A percentile compares a stretch with the other conserved stretches of the same genome.
Conservation (phyloP, 1,284 basidiomycete species). For the Puccinia horiana region DNA sequence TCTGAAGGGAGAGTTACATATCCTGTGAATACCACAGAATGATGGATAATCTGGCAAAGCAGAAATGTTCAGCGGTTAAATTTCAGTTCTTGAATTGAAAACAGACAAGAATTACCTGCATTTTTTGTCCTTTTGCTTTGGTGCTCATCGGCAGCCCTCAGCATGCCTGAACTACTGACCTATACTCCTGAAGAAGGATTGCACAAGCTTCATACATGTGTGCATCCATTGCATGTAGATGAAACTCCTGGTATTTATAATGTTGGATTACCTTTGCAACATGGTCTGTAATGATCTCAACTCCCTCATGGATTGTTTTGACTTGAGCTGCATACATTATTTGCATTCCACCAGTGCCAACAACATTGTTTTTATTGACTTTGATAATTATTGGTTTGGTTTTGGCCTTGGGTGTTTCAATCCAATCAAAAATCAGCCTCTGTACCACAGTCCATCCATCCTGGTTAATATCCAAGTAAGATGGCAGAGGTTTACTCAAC, state of each 20-base stretch:
- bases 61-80: background rate
- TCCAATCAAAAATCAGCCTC: background rate
- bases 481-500: background rate
- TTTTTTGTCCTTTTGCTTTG: background rate
- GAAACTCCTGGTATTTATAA: background rate
- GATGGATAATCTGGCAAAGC: background rate
- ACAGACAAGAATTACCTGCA: background rate
- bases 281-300: background rate
- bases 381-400: background rate
- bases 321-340: background rate
- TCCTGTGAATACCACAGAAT: conserved; percentile 7
- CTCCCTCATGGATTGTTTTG: background rate
- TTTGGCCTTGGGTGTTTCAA: background rate
- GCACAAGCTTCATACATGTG: background rate
- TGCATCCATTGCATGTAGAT: background rate
- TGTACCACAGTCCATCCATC: background rate
- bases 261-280: background rate
- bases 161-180: background rate
- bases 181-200: background rate
- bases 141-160: background rate
- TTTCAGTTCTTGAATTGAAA: background rate
- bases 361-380: background rate
- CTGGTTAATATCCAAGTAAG: background rate
- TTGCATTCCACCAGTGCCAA: background rate
- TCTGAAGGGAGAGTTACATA: background rate